Percentiles rank a stretch among this genome's conserved stretches.
phyloP scores from a whole-genome alignment of 805 yeast genomes.

The Metschnikowia matae region DNA sequence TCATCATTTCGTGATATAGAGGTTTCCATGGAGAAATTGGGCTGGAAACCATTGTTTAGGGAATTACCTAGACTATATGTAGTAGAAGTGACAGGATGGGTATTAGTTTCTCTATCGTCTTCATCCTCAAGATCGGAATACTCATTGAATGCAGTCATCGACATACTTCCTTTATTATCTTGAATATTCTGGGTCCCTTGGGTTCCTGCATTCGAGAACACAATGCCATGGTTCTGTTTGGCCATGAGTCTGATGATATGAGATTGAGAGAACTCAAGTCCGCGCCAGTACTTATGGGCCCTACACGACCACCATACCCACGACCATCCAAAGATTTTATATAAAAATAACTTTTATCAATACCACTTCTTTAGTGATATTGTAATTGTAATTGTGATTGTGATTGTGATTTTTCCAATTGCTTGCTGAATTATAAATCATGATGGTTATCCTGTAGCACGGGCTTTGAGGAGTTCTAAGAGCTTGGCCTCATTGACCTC shows the following conservation, averaged over 20 bases:
- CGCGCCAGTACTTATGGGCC: background rate
- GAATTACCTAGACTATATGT: background rate
- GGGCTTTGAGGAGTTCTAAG: slow-evolving; percentile 8
- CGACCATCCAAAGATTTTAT: too few species aligned
- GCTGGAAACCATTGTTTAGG: background rate
- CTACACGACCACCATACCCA: slow-evolving; percentile 1
- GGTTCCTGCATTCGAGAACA: background rate
- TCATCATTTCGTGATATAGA: background rate
- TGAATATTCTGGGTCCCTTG: too few species aligned
- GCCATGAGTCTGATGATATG: background rate
- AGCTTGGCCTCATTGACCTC: slow-evolving; percentile 11
- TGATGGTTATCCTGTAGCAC: background rate
- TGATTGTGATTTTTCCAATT: too few species aligned
- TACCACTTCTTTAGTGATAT: too few species aligned
- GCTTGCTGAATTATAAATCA: background rate
- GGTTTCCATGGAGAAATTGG: background rate
- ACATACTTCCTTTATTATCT: background rate
- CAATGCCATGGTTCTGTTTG: background rate
- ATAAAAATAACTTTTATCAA: too few species aligned
- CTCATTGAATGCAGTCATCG: slow-evolving; percentile 6
- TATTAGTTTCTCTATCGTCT: background rate
- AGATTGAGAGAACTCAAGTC: too few species aligned
- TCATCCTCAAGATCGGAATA: slow-evolving; percentile 16
- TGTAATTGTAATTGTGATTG: too few species aligned
- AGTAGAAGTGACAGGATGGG: background rate